Base-by-base conservation (phyloP, 805 yeast genomes). In the Scheffersomyces ergatensis region DNA sequence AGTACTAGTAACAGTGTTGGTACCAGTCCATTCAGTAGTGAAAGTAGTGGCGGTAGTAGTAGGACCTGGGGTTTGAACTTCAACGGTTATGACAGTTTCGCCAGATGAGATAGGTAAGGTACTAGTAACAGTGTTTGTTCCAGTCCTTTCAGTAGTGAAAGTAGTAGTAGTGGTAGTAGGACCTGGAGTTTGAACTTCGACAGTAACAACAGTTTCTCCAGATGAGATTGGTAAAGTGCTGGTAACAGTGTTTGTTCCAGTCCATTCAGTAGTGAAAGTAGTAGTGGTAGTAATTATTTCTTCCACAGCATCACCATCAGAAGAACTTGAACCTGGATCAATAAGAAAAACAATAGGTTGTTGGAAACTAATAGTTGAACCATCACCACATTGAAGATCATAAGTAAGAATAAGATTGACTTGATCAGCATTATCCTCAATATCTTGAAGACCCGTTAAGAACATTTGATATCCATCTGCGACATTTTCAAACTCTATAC, bases 381-480 rank as follows among this genome's bases (percentile, higher is more conserved):
- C 50, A 34, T 45, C 45, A 6, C 34, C 39, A 37, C 56, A 52
- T 5, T 19, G 33, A 2, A 49, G 23, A 6, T 16, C 20, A 20
- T 47, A 43, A 8, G 34, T 38, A 25, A 42, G 48, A 14, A 31
- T 29, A 27, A 48, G 49, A 8, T 37, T 40, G 4, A 48, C 43
- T 8, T 36, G 16, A 16, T 19, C 31, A 1, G 36, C 19, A 13
- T 29, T 33, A 3, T 21, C 7, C 2, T 51, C 44, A 34, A 42
- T 44, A 9, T n/a, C 26, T 33, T 44, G 44, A 26, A 44, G 29
- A 3, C 53, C 56, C 23, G 46, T 36, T 15, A 50, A 20, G 33
- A 50, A 53, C 4, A 45, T 44, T 34, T 54, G 39, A 18, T 44
- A 34, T 0, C 50, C 49, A 9, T 14, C 36, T 5, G 47, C 39